Base-by-base conservation (phyloP, 2,329 filamentous ascomycete genomes). In the Cladosporium sp. region DNA sequence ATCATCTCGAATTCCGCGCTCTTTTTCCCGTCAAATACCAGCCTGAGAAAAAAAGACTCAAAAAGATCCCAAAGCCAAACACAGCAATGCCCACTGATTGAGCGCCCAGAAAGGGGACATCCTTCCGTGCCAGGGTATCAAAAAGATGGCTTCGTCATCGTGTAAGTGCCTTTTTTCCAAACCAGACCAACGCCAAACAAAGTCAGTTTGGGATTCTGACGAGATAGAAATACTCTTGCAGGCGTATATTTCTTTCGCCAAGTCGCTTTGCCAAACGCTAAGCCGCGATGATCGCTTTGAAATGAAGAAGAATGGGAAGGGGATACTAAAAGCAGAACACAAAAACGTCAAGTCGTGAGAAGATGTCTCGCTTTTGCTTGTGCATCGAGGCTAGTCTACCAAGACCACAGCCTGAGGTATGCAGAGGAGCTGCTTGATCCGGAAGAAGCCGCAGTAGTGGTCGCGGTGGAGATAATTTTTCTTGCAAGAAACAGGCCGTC, bases 401-500 rank as follows among this genome's bases (percentile, higher is more conserved):
- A 20, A 15, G 12, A 44, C 12, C 12, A 20, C 12, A 44, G 40
- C 40, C 19, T n/a, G 2, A 24, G 24, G 17, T 22, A 24, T 44
- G 24, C 19, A 10, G 19, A 25, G 22, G 28, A 32, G 12, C 28
- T 32, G 28, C 8, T 32, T 32, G 28, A 32, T 32, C 28, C 28
- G 28, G 12, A 32, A 44, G 9, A 12, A 44, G 25, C 12, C 13
- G 40, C 13, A 44, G 20, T n/a, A n/a, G n/a, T n/a, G 5, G 1
- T 28, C 28, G 28, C 28, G 28, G 40, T 24, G 15, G 24, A 9
- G 40, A 25, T n/a, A 15, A 25, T 44, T 44, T 44, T 9, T 13
- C 24, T 20, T n/a, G n/a, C n/a, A n/a, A n/a, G n/a, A 48, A n/a
- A 36, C 6, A 28, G 48, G 48, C 48, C 48, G 48, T 51, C n/a